Base-by-base conservation (phyloP, 139 green algal genomes). In the Chlamydomonas sp. region DNA sequence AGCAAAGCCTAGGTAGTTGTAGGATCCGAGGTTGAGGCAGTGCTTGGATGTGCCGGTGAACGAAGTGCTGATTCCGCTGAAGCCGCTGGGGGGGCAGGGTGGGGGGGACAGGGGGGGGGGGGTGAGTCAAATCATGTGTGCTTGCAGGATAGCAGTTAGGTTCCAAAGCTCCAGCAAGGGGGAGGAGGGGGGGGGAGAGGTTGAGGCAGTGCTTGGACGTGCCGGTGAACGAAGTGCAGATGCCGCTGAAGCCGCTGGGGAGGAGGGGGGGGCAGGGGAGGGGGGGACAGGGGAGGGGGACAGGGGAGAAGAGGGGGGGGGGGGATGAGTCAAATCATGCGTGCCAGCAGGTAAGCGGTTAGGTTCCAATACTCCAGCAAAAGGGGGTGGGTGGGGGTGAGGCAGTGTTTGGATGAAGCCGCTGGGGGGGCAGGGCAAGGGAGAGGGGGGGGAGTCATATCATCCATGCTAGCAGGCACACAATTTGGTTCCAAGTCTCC, bases 1-100 rank as follows among this genome's bases (percentile, higher is more conserved):
- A 13, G 90, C 95, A 85, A 99, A 99, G 35, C 95, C 95, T 24
- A 99, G 85, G 73, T 99, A 99, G 82, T 99, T 99, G 76, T 99
- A 99, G 3, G 84, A 95, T 3, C 91, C 89, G 38, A 99, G 81
- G 80, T 99, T 99, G 4, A 99, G 81, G 81, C 90, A 97, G 22
- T 67, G 64, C 37, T 54, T 62, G 0, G 47, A 80, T 4, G 63
- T 65, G 5, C 87, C 90, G 0, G 83, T 93, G n/a, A 92, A 35
- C 30, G 35, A 75, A 29, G 54, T 35, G 50, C 0, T n/a, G n/a
- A n/a, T n/a, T 58, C 1, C 26, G 34, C 13, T 26, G 22, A 76
- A 50, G 37, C 48, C 54, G 29, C 48, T 67, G 58, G 10, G 8
- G 13, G 6, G 16, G 22, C 39, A 70, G 26, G 28, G 30, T 16